Evolutionary conservation across 2,329 filamentous ascomycete species (phyloP).

Genomic region (Herpotrichia juniperi): DNA sequence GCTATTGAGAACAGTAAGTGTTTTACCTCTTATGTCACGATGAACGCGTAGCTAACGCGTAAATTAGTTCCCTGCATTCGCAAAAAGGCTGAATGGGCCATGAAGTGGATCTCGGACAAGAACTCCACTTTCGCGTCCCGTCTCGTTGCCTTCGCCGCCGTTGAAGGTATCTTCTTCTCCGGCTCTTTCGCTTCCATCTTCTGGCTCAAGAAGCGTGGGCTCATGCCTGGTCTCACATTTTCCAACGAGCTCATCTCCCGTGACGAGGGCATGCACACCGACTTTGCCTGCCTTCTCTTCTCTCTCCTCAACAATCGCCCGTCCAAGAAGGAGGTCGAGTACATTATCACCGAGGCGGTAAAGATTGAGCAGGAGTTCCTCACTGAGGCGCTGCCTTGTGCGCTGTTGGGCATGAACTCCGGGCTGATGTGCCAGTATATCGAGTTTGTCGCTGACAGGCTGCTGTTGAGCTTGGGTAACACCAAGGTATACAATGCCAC

Average conservation of each 20-base stretch:
- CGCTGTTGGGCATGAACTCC: conserved; percentile 95
- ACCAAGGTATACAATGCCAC: conserved; percentile 88
- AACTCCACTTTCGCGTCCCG: conserved; percentile 94
- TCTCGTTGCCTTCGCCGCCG: conserved; percentile 93
- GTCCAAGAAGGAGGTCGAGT: conserved; percentile 76
- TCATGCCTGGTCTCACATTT: conserved; percentile 98
- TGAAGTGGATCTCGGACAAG: conserved; percentile 92
- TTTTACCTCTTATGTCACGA: neutral
- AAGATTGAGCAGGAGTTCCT: conserved; percentile 97
- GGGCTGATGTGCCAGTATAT: conserved; percentile 99
- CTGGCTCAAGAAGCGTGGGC: conserved; percentile 99
- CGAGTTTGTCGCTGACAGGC: conserved; percentile 96
- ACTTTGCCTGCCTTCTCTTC: conserved; percentile 97
- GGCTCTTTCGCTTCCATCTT: conserved; percentile 99
- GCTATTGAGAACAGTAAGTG: conserved; percentile 95
- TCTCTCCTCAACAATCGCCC: conserved; percentile 96
- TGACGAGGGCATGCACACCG: conserved; percentile 98
- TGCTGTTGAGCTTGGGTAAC: conserved; percentile 91
- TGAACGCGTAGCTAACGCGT: conserved; percentile 33
- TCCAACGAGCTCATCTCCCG: conserved; percentile 99
- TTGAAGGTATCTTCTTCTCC: conserved; percentile 99
- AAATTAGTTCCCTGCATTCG: conserved; percentile 85
- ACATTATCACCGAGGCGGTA: conserved; percentile 94
- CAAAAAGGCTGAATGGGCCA: conserved; percentile 98
- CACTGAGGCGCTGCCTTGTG: conserved; percentile 91